phyloP scores from a whole-genome alignment of 2,329 filamentous ascomycete genomes.

The Ophioceras dolichostomum region DNA sequence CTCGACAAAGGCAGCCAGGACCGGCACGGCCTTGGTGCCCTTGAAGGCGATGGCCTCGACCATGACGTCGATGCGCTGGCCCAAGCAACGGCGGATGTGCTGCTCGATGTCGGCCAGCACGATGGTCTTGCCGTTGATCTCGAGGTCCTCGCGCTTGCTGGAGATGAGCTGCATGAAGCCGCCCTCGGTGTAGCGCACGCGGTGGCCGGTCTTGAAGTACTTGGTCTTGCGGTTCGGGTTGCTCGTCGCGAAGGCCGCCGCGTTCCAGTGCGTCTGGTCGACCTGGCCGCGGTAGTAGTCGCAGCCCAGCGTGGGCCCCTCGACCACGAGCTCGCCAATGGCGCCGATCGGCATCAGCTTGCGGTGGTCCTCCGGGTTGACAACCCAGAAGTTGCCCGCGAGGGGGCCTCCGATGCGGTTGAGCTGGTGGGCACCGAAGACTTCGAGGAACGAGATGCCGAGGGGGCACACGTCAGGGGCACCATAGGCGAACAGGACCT shows the following conservation, averaged over 20 bases:
- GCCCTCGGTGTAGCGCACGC: constrained; percentile 33
- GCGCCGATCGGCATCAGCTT: constrained; percentile 40
- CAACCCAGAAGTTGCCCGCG: constrained; percentile 36
- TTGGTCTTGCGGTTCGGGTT: constrained; percentile 17
- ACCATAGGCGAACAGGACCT: constrained; percentile 37
- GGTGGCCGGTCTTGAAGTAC: constrained; percentile 38
- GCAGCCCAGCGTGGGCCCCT: constrained; percentile 37
- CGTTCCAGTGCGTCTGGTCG: constrained; percentile 13
- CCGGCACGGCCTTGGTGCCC: constrained; percentile 21
- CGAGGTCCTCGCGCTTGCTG: constrained; percentile 26
- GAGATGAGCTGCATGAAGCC: constrained; percentile 36
- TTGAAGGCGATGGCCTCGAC: constrained; percentile 34
- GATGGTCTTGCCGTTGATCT: constrained; percentile 24
- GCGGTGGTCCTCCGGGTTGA: constrained; percentile 37
- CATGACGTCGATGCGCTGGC: constrained; percentile 31
- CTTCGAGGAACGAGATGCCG: constrained; percentile 33
- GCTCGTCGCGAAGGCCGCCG: constrained; percentile 6
- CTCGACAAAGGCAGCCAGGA: constrained; percentile 37
- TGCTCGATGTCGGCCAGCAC: constrained; percentile 32
- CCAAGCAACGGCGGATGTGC: constrained; percentile 31
- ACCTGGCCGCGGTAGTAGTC: constrained; percentile 20
- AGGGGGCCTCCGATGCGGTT: constrained; percentile 34
- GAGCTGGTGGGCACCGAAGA: constrained; percentile 22
- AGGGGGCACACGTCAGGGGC: constrained; percentile 38
- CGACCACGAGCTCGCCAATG: constrained; percentile 46